These are phyloP conservation scores for Irpex lacteus DNA, from an alignment of 1,284 basidiomycete genomes.

Conservation along the genomic window DNA sequence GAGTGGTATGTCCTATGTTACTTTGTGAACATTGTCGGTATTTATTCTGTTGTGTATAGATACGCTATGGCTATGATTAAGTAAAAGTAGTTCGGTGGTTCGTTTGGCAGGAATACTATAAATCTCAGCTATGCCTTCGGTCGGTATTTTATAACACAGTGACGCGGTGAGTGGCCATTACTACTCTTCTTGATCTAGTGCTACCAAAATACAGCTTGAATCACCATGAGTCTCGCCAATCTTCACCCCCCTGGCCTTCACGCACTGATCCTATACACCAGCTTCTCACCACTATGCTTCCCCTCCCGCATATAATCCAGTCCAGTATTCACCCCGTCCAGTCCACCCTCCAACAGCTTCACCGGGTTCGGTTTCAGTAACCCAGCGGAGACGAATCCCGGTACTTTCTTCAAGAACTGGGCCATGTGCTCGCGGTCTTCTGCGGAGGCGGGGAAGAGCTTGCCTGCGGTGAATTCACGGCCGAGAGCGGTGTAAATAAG, in stretches of 20 bases:
- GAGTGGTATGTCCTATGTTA: neutral
- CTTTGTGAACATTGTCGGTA: neutral
- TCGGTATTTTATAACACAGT: too few species aligned
- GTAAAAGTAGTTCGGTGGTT: too few species aligned
- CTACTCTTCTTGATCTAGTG: too few species aligned
- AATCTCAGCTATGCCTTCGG: too few species aligned
- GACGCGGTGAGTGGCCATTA: too few species aligned
- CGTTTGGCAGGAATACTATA: too few species aligned
- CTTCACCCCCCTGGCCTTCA: neutral
- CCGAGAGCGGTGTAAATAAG: constrained; percentile 22
- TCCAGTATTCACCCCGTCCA: constrained; percentile 20
- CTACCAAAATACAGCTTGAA: too few species aligned
- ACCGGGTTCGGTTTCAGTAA: constrained; percentile 21
- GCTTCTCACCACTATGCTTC: constrained; percentile 25
- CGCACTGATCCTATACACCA: constrained; percentile 18
- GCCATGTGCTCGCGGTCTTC: constrained; percentile 23
- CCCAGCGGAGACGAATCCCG: constrained; percentile 18
- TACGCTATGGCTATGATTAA: neutral
- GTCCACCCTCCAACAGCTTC: constrained; percentile 22
- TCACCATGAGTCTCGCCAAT: too few species aligned
- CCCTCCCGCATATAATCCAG: constrained; percentile 25
- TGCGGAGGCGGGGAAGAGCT: constrained; percentile 6
- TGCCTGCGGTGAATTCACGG: constrained; percentile 15
- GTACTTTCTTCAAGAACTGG: constrained; percentile 22
- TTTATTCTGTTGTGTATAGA: neutral